Base-by-base conservation (phyloP, 2,329 filamentous ascomycete species). In the Aspergillus texensis region DNA sequence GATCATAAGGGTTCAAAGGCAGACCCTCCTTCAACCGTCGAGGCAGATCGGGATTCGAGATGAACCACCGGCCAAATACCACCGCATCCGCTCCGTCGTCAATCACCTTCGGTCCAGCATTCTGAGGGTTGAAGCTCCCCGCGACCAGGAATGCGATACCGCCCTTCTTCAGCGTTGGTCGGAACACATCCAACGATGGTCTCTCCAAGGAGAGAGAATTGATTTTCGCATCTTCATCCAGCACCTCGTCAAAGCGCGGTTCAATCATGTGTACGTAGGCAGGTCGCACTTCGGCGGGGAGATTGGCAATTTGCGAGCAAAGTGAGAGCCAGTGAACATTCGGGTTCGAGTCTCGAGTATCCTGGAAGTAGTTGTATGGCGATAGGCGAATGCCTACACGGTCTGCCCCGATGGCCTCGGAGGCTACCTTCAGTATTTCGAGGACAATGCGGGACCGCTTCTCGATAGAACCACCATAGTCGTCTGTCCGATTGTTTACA, bases 301-400 rank as follows among this genome's bases (percentile, higher is more conserved):
- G 39, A 1, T 4, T 9, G 4, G 39, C 39, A 0, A 41, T 41
- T 41, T 41, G 39, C 6, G 39, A 41, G 39, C 39, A 41, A 2
- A 41, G 39, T 8, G 39, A n/a, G 5, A 41, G 39, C 39, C 39
- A 41, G 39, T 41, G 19, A 0, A 41, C 39, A 41, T n/a, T 41
- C 39, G 39, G 39, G 19, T 41, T 41, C 6, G 39, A 41, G 39
- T 41, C 39, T 41, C 39, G 39, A 41, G 39, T 41, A 6, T 41
- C 19, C 39, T 41, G 39, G 39, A 41, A 41, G 39, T 41, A 41
- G 16, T 41, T 41, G 16, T 41, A 90, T 0, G 89, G 89, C 3
- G 81, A 85, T 4, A 91, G 74, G 1, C 89, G 83, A 34, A 90
- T 83, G 1, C 82, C 86, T 2, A 83, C 80, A 14, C 79, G 79